phyloP scores from a whole-genome alignment of 495 filamentous ascomycete genomes.

The Trichoderma asperelloides region DNA sequence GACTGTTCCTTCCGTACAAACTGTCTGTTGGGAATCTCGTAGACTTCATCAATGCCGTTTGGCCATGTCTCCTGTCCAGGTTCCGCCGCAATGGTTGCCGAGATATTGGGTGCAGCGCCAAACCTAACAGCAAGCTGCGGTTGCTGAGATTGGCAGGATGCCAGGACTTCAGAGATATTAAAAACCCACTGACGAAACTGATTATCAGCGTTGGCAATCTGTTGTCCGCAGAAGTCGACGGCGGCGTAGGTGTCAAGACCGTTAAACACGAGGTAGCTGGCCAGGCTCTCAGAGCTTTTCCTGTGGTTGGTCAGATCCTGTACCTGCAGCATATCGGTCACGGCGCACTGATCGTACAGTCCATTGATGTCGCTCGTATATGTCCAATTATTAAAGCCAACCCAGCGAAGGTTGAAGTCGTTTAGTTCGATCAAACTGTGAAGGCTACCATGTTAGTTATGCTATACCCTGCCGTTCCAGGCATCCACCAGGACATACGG shows the following conservation, averaged over 20 bases:
- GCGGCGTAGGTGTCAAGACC: slow-evolving; percentile 59
- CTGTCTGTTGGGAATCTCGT: slow-evolving; percentile 48
- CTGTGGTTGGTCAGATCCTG: slow-evolving; percentile 8
- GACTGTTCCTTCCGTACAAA: slow-evolving; percentile 63
- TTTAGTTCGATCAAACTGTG: slow-evolving; percentile 35
- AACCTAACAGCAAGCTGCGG: not conserved
- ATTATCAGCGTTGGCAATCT: slow-evolving; percentile 57
- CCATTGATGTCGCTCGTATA: slow-evolving; percentile 44
- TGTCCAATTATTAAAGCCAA: slow-evolving; percentile 52
- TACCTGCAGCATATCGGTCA: not conserved
- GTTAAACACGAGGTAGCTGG: slow-evolving; percentile 52
- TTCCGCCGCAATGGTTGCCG: slow-evolving; percentile 37
- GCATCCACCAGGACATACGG: slow-evolving; percentile 29
- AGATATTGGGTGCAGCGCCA: slow-evolving; percentile 1
- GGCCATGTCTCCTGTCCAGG: slow-evolving; percentile 49
- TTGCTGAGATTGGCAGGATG: slow-evolving; percentile 23
- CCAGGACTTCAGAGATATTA: slow-evolving; percentile 46
- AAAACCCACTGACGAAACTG: slow-evolving; percentile 69
- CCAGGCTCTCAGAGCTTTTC: slow-evolving; percentile 14
- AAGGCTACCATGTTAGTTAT: slow-evolving; percentile 25
- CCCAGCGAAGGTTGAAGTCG: slow-evolving; percentile 55
- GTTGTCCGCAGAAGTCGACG: slow-evolving; percentile 49
- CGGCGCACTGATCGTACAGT: slow-evolving; percentile 29
- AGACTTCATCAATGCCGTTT: slow-evolving; percentile 33
- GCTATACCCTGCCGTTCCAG: not conserved